Evolutionary conservation across 805 yeast genomes (phyloP), one percentile per base, ranked within the genome.

Genomic region (Jamesozyma lodderae): DNA sequence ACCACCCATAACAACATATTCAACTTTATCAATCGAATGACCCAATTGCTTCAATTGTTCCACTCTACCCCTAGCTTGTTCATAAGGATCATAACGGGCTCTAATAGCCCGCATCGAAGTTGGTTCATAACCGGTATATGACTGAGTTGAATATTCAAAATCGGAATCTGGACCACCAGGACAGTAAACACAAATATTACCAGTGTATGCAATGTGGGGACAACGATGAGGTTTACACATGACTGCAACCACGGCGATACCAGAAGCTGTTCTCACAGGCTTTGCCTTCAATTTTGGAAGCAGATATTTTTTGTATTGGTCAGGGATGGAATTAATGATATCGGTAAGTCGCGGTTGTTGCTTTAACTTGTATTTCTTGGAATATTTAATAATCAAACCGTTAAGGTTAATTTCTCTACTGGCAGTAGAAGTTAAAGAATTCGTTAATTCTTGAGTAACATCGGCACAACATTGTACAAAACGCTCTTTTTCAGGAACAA

Each of bases 131-230:
- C 98, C 98, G 0, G 98, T 92, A 56, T 92, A 92, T 4, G 96
- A 87, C 64, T 92, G 98, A 3, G 98, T 92, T 1, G 96, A 85
- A 62, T 92, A 92, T 59, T 92, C 98, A 57, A 92, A 92, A 64
- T 92, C 98, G 1, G 94, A 81, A 60, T 92, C 98, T 3, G 98
- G 98, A 2, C 98, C 98, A 43, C 98, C 98, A 4, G 98, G 98
- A 66, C 98, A 92, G 59, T 83, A 92, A 10, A 92, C 98, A 68
- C 98, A 92, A 45, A 92, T 92, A 57, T 92, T 92, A 44, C 98
- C 98, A 0, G 98, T 92, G 60, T 92, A 92, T 16, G 98, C 97
- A 52, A 92, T 92, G 62, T 92, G 98, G 20, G 98, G 98, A 63
- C 98, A 92, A 66, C 98, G 73, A 62, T 92, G 98, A 2, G 98